phyloP scores from a whole-genome alignment of 805 yeast genomes.

The Hanseniaspora valbyensis region DNA sequence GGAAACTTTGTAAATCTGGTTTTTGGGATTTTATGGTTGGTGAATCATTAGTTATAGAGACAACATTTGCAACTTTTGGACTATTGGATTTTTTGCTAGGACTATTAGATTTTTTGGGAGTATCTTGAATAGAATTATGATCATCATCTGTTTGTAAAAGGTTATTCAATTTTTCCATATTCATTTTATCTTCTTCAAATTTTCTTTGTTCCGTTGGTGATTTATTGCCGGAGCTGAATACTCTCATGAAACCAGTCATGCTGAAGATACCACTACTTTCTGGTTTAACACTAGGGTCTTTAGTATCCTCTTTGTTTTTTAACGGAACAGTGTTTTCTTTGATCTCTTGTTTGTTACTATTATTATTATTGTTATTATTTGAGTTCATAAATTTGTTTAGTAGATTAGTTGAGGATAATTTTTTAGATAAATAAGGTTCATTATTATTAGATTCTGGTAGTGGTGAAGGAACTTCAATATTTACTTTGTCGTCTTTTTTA shows the following conservation, averaged over 20 bases:
- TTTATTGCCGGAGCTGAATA: background rate
- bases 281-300: background rate
- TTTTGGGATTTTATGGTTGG: background rate
- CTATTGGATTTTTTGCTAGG: background rate
- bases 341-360: background rate
- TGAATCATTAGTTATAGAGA: background rate
- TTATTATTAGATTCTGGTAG: background rate
- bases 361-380: background rate
- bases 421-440: background rate
- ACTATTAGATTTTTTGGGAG: background rate
- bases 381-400: background rate
- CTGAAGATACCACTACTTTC: conserved; percentile 1
- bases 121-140: too few species aligned
- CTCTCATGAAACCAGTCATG: background rate
- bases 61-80: background rate
- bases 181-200: background rate
- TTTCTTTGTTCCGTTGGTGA: background rate
- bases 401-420: background rate
- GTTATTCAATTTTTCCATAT: background rate
- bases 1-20: conserved; percentile 3
- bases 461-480: background rate
- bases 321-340: background rate
- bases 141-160: background rate
- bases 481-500: too few species aligned
- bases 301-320: background rate